Evolutionary conservation across 768 basidiomycete species (phyloP).

Genomic region (Holtermanniella nyarrowii): DNA sequence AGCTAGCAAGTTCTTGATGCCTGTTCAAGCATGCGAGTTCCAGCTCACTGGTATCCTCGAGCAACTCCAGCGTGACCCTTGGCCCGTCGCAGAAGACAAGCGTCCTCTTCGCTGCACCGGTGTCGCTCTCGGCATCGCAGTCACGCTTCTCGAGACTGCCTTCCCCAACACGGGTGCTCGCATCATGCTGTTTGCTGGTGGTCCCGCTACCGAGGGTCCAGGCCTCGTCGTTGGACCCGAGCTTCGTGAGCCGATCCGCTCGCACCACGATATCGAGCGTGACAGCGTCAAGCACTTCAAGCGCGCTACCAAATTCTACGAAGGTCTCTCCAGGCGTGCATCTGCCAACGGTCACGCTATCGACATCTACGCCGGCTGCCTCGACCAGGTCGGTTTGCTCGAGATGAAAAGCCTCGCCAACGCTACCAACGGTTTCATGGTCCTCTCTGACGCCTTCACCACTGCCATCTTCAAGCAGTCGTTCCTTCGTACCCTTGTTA

Average conservation of each 20-base stretch:
- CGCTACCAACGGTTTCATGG: constrained; percentile 91
- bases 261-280: constrained; percentile 96
- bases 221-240: constrained; percentile 94
- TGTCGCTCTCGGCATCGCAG: constrained; percentile 83
- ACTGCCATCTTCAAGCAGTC: constrained; percentile 99
- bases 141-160: constrained; percentile 83
- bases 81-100: constrained; percentile 94
- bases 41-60: constrained; percentile 90
- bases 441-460: constrained; percentile 90
- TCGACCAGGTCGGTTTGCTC: constrained; percentile 92
- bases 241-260: constrained; percentile 91
- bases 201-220: constrained; percentile 90
- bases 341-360: constrained; percentile 91
- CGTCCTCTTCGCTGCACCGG: constrained; percentile 89
- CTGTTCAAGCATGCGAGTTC: constrained; percentile 86
- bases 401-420: constrained; percentile 97
- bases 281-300: constrained; percentile 97
- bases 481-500: constrained; percentile 83
- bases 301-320: constrained; percentile 95
- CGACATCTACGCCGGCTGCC: constrained; percentile 90
- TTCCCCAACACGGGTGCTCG: constrained; percentile 93
- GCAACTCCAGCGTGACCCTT: constrained; percentile 75
- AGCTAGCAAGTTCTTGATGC: constrained; percentile 65
- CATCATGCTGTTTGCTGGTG: constrained; percentile 92
- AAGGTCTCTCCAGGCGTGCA: constrained; percentile 79